Conservation (phyloP, 2,329 filamentous ascomycete genomes). For the Colletotrichum ledebouriae region DNA sequence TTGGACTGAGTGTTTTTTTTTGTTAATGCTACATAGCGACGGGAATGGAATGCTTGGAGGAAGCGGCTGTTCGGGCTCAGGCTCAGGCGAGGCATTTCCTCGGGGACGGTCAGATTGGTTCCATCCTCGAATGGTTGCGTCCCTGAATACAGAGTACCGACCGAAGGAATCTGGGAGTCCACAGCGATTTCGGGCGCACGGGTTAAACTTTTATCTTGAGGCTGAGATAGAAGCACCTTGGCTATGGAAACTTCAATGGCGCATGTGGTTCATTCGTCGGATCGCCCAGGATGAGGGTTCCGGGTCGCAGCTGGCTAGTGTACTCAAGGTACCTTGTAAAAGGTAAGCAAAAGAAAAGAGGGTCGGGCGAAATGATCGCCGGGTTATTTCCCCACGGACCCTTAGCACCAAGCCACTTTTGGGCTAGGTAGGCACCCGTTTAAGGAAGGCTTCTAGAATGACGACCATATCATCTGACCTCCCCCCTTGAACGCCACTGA, state of each 20-base stretch:
- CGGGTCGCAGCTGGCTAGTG: background rate
- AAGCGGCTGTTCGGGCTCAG: background rate
- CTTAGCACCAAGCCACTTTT: background rate
- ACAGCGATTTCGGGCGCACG: no score
- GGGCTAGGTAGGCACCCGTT: slow-evolving; percentile 31
- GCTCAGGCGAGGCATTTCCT: slow-evolving; percentile 15
- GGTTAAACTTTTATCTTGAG: background rate
- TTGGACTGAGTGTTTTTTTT: background rate
- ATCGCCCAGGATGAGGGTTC: background rate
- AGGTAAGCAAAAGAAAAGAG: background rate
- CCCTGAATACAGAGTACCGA: background rate
- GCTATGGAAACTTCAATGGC: no score
- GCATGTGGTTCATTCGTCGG: background rate
- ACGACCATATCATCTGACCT: slow-evolving; percentile 20
- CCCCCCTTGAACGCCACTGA: background rate
- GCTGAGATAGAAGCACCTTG: background rate
- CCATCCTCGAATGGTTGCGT: background rate
- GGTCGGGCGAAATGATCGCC: slow-evolving; percentile 23
- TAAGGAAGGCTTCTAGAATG: slow-evolving; percentile 39
- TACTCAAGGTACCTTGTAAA: no score
- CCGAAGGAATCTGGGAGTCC: background rate
- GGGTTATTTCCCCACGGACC: slow-evolving; percentile 18
- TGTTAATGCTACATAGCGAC: no score
- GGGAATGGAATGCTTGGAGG: background rate
- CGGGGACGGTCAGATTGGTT: slow-evolving; percentile 5